A percentile compares a stretch with the other conserved stretches of the same genome.
phyloP scores from a whole-genome alignment of 225 moss, liverwort and hornwort species.

The Climacium dendroides region DNA sequence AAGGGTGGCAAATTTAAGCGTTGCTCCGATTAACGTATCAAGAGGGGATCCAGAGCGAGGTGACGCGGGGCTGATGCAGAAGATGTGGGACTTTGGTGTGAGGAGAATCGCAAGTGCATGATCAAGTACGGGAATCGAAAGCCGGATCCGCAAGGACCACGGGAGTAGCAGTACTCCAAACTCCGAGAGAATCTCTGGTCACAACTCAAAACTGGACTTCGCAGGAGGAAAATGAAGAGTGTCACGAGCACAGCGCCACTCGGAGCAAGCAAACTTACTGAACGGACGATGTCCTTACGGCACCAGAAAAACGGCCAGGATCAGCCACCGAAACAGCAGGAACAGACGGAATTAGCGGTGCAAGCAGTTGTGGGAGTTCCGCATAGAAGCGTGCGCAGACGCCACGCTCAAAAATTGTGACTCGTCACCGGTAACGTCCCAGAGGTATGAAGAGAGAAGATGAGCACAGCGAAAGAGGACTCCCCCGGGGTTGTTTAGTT shows the following conservation, averaged over 20 bases:
- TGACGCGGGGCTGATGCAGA: not conserved
- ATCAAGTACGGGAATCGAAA: not conserved
- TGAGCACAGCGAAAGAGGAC: slow-evolving; percentile 16
- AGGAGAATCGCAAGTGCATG: not conserved
- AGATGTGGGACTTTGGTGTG: not conserved
- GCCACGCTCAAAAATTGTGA: not conserved
- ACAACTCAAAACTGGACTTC: not conserved
- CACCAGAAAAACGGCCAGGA: not conserved
- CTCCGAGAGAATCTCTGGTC: not conserved
- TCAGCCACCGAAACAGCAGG: not conserved
- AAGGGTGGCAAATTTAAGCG: not conserved
- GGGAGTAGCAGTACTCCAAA: not conserved
- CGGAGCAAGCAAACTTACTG: not conserved
- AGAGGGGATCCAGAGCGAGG: not conserved
- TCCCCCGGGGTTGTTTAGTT: not conserved
- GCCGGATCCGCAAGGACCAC: not conserved
- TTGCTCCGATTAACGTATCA: not conserved
- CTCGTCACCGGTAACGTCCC: not conserved
- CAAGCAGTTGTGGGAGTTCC: slow-evolving; percentile 13
- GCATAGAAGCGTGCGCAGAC: slow-evolving; percentile 11
- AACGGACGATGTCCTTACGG: not conserved
- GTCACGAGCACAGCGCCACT: slow-evolving; percentile 1
- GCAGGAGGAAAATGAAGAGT: not conserved
- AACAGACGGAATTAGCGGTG: not conserved
- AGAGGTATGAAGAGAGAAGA: slow-evolving; percentile 25